A percentile compares a stretch with the other conserved stretches of the same genome.
Conservation (phyloP, 1,139 yeast species). For the Debaryomycetaceae sp. region DNA sequence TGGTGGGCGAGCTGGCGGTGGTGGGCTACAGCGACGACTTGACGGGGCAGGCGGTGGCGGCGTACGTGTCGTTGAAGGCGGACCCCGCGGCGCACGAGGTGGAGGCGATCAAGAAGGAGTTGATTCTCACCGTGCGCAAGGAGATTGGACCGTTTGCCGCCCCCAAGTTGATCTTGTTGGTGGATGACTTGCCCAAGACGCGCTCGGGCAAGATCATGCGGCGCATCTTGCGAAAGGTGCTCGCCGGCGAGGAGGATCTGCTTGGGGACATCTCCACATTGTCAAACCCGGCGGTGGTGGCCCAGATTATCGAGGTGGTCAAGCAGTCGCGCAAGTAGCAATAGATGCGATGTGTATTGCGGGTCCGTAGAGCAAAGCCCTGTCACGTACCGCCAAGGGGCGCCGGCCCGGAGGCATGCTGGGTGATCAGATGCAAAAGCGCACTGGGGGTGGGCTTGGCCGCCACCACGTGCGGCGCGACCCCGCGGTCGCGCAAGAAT, state of each 20-base stretch:
- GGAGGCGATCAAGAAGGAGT: constrained; percentile 61
- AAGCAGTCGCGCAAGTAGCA: constrained; percentile 20
- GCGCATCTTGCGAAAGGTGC: constrained; percentile 71
- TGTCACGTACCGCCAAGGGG: too few relatives aligned
- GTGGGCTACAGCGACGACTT: constrained; percentile 79
- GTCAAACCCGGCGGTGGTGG: constrained; percentile 67
- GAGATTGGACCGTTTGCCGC: constrained; percentile 86
- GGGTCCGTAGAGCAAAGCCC: too few relatives aligned
- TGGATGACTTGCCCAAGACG: constrained; percentile 77
- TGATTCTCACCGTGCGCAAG: constrained; percentile 67
- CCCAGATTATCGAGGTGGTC: constrained; percentile 60
- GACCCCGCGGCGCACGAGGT: constrained; percentile 30
- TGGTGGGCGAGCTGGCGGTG: constrained; percentile 75
- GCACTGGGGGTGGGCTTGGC: constrained; percentile 67
- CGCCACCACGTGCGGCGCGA: constrained; percentile 63
- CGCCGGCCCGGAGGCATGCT: background rate
- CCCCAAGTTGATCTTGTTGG: constrained; percentile 66
- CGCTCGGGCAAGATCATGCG: constrained; percentile 85
- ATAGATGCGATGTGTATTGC: too few relatives aligned
- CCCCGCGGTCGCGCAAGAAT: constrained; percentile 47
- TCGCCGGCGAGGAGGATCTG: constrained; percentile 76
- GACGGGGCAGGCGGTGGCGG: constrained; percentile 82
- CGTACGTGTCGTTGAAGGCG: constrained; percentile 66
- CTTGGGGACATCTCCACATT: constrained; percentile 77
- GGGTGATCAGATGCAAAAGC: constrained; percentile 21